phyloP scores from a whole-genome alignment of 306 rosid species.

The Vigna hirtella region DNA sequence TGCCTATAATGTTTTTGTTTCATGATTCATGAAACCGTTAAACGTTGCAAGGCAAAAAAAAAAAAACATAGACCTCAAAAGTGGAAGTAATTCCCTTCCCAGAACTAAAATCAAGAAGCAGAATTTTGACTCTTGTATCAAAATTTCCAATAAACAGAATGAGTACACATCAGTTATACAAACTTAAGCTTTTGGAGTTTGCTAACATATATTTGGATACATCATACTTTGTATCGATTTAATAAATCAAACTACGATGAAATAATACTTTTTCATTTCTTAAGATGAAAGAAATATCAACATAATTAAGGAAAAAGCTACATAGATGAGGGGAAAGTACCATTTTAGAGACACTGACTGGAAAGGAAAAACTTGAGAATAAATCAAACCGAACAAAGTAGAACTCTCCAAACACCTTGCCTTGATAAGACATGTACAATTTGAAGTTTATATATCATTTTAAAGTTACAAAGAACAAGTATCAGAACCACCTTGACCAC shows the following conservation, averaged over 20 bases:
- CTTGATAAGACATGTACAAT: no score
- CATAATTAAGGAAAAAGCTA: slow-evolving; percentile 4
- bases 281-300: slow-evolving; percentile 24
- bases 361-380: not conserved
- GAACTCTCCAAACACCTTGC: no score
- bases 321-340: slow-evolving; percentile 15
- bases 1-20: not conserved
- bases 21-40: not conserved
- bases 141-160: not conserved
- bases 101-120: not conserved
- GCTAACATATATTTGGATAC: slow-evolving; percentile 8
- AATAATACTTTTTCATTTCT: not conserved
- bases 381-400: slow-evolving; percentile 27
- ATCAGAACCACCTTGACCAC: not conserved
- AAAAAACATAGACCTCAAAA: not conserved
- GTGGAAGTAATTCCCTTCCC: not conserved
- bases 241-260: not conserved
- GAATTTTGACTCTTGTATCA: not conserved
- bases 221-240: not conserved
- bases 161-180: not conserved
- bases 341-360: slow-evolving; percentile 26
- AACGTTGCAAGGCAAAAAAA: not conserved
- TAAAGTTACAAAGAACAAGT: slow-evolving; percentile 15
- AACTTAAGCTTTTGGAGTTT: slow-evolving; percentile 6
- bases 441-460: not conserved